Evolutionary conservation across 345 rosid species (phyloP), one percentile per base, ranked within the genome.

Genomic region (Citrus unshiu): DNA sequence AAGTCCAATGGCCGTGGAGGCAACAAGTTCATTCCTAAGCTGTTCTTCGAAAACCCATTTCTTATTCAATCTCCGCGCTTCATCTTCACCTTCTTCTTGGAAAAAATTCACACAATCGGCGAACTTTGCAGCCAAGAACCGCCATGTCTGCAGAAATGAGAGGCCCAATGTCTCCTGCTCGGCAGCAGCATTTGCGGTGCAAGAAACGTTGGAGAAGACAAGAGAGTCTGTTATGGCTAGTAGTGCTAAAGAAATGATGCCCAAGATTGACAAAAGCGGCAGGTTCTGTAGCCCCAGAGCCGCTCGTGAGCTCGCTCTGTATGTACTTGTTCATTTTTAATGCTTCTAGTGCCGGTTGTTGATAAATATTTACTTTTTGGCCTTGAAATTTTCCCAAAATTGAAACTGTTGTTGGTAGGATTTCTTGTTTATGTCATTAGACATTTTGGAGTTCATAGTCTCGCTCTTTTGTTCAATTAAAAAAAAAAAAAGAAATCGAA

Each of bases 251-350:
- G 89, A 86, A 29, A 77, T 68, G 79, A 78, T 91, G 87, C 99
- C 99, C 9, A 93, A 90, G 83, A 83, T 96, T 76, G 99, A 96
- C 72, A 92, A 91, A 82, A 91, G 91, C 83, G 99, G 98, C 37
- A 86, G 98, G 77, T 91, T 96, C 79, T 94, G 98, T 86, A 94
- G 97, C 82, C 99, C 99, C 73, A 89, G 99, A 84, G 99, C 99
- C 68, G 99, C 93, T 83, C 91, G 99, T 7, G 99, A 96, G 83
- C 97, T 96, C 78, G 96, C 99, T 77, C 81, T 96, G 99, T 96
- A 89, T 79, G 86, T 27, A 66, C n/a, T 46, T 13, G 25, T 72
- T 22, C 21, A 71, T 34, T 65, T 56, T 65, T 22, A 13, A 0
- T 10, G 19, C 58, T 34, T 2, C 27, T 4, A 12, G 29, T 29